Percentiles rank a stretch among this genome's conserved stretches.
Conservation (phyloP, 2,329 filamentous ascomycete species). For the Fusarium chuoi region DNA sequence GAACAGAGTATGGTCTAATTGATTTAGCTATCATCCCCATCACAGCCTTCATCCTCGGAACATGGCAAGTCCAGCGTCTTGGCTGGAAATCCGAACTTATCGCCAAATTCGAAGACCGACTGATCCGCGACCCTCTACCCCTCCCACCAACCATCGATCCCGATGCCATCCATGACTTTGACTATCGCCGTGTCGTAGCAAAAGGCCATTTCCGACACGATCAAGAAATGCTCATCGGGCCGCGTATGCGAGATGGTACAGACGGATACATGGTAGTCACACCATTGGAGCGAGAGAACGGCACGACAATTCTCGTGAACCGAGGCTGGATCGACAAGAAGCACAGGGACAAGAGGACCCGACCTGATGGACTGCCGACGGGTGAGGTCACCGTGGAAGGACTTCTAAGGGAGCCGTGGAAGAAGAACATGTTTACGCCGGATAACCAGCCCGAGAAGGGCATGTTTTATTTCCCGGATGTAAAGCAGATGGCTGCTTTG, state of each 20-base stretch:
- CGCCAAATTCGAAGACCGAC: conserved; percentile 89
- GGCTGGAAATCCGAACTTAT: conserved; percentile 95
- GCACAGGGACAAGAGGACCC: conserved; percentile 71
- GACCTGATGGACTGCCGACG: conserved; percentile 72
- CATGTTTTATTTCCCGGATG: conserved; percentile 95
- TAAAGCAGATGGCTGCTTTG: conserved; percentile 86
- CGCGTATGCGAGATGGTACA: conserved; percentile 86
- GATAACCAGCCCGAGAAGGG: conserved; percentile 84
- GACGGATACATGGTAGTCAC: conserved; percentile 94
- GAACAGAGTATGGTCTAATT: background rate
- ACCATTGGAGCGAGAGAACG: conserved; percentile 78
- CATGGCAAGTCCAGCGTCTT: conserved; percentile 94
- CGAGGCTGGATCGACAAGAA: conserved; percentile 91
- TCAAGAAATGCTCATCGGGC: conserved; percentile 95
- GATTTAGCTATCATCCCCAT: conserved; percentile 80
- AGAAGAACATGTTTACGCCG: conserved; percentile 98
- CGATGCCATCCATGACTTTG: conserved; percentile 84
- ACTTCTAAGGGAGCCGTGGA: conserved; percentile 87
- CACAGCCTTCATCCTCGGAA: conserved; percentile 88
- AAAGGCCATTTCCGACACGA: conserved; percentile 83
- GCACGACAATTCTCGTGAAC: conserved; percentile 84
- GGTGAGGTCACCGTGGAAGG: conserved; percentile 85
- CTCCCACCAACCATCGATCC: conserved; percentile 86
- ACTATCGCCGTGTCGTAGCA: conserved; percentile 86
- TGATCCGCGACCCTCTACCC: conserved; percentile 85